Conservation (phyloP, 148 eudicot species). For the Rhododendron molle region DNA sequence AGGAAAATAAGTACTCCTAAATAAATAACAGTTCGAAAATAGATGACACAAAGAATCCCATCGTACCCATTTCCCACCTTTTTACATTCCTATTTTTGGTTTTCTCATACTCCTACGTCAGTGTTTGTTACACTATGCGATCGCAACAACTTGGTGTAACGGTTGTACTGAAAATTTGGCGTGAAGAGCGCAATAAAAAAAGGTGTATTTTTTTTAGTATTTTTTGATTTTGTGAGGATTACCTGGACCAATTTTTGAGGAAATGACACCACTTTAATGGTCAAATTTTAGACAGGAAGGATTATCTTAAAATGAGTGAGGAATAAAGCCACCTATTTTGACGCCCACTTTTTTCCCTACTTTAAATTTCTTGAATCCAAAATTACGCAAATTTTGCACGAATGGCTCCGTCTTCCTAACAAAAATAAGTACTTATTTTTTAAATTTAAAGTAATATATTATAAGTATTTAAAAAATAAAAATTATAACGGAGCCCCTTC, state of each 20-base stretch:
- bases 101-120: too few relatives aligned
- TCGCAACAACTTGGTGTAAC: background rate
- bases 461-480: too few relatives aligned
- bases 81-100: too few relatives aligned
- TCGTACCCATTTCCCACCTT: background rate
- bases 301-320: background rate
- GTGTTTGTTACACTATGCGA: too few relatives aligned
- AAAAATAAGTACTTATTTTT: too few relatives aligned
- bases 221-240: background rate
- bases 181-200: background rate
- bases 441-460: too few relatives aligned
- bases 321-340: background rate
- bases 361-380: background rate
- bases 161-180: background rate
- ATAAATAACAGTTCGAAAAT: too few relatives aligned
- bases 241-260: background rate
- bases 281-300: background rate
- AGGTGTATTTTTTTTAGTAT: background rate
- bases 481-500: accelerated
- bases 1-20: too few relatives aligned
- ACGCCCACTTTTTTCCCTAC: background rate
- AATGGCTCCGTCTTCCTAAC: background rate
- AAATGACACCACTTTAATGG: background rate
- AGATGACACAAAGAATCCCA: background rate
- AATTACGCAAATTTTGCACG: background rate